Evolutionary conservation across 2,329 filamentous ascomycete genomes (phyloP).

Genomic region (Meredithiella fracta): DNA sequence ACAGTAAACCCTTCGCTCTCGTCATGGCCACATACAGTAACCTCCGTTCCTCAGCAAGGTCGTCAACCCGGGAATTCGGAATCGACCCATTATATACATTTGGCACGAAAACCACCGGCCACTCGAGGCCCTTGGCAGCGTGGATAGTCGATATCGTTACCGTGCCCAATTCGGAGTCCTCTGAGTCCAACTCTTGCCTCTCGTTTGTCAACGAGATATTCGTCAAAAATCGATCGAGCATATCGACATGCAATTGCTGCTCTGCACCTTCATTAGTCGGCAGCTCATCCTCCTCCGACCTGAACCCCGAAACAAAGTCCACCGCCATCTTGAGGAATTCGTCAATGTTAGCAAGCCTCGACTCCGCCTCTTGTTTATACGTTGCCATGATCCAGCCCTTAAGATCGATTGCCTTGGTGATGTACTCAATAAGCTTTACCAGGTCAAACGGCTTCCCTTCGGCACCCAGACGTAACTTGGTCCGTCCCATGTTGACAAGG

Average conservation of each 20-base stretch:
- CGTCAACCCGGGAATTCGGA: conserved; percentile 72
- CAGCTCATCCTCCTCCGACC: conserved; percentile 32
- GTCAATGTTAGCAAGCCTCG: conserved; percentile 74
- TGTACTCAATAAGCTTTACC: conserved; percentile 32
- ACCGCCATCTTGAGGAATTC: conserved; percentile 68
- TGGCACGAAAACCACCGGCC: conserved; percentile 88
- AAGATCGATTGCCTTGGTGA: conserved; percentile 52
- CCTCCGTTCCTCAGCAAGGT: conserved; percentile 72
- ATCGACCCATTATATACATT: conserved; percentile 81
- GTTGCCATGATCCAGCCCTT: conserved; percentile 56
- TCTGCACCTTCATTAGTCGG: conserved; percentile 55
- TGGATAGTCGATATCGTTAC: conserved; percentile 94
- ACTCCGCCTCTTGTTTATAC: conserved; percentile 58
- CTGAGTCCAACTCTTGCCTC: conserved; percentile 47
- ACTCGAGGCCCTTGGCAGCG: conserved; percentile 87
- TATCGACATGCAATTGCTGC: conserved; percentile 45
- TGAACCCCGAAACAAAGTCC: conserved; percentile 41
- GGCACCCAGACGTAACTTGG: conserved; percentile 19
- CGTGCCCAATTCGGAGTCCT: conserved; percentile 35
- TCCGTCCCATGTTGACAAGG: conserved; percentile 23
- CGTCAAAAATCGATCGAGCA: conserved; percentile 65
- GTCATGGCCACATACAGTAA: conserved; percentile 96
- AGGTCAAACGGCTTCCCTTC: conserved; percentile 22
- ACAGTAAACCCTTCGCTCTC: conserved; percentile 68
- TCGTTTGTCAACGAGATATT: conserved; percentile 80